Evolutionary conservation across 2,329 filamentous ascomycete genomes (phyloP), one percentile per base, ranked within the genome.

Genomic region (Sporothrix globosa): DNA sequence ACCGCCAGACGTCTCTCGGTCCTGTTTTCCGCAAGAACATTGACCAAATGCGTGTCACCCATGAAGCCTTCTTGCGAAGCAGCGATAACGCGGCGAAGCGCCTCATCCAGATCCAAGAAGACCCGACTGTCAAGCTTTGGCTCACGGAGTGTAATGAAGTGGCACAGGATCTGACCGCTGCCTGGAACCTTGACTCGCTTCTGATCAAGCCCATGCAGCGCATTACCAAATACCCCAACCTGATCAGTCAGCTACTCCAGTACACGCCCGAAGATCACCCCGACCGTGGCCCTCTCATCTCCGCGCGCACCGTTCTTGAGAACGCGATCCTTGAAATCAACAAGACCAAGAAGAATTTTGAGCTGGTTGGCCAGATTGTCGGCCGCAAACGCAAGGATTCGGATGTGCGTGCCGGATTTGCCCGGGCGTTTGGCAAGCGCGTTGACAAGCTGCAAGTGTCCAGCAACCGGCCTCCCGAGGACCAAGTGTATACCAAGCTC

Each of bases 201-300:
- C 86, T 99, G 24, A 95, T 99, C 77, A 99, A 99, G 80, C 96
- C 96, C 1, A 94, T 97, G 79, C 96, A 99, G 80, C 89, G 96
- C 63, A 90, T 98, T 73, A 90, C 95, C 46, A 97, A 97, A 77
- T 99, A 98, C 77, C 93, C 93, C 3, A 89, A 97, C 60, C 84
- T 99, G 53, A 87, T 99, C 58, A 88, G 89, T 46, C 90, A 93
- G 70, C 83, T 99, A 13, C 83, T 96, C 30, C 89, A 93, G 73
- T 87, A 90, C 70, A 98, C 95, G 0, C 90, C 92, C 0, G 80
- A 85, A 11, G 90, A 93, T 73, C 96, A 99, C 77, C 94, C 95
- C 0, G 96, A 99, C 79, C 87, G 90, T 72, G 82, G 85, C 34
- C 83, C 87, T 10, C 85, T 99, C 46, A 73, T 83, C 67, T 77